These are phyloP conservation scores for Misopates orontium DNA, from an alignment of 257 asterid species.

Conservation along the genomic window DNA sequence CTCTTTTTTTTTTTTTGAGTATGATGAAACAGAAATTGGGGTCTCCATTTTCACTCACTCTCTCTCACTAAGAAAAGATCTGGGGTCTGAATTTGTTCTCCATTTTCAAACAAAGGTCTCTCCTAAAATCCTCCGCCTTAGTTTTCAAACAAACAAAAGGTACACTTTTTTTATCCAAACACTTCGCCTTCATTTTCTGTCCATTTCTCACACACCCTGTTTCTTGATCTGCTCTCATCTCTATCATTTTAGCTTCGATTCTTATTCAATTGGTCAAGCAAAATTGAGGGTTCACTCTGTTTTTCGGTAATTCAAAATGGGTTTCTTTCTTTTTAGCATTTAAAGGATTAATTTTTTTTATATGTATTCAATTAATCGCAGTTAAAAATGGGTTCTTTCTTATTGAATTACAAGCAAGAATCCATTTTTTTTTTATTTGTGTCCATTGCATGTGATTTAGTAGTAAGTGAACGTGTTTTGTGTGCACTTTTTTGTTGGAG, in stretches of 20 bases:
- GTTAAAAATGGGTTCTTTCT: no score
- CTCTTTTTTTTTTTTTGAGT: no score
- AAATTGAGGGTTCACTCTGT: slow-evolving; percentile 30
- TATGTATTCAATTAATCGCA: no score
- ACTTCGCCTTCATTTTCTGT: neutral
- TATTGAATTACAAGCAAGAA: no score
- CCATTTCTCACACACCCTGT: neutral
- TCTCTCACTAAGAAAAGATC: slow-evolving; percentile 16
- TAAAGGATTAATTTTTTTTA: no score
- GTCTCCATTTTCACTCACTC: neutral
- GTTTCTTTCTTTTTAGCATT: neutral
- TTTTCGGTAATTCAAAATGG: neutral
- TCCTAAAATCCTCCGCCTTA: slow-evolving; percentile 31
- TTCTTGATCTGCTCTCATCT: slow-evolving; percentile 33
- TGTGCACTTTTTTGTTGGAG: no score
- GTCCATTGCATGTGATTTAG: slow-evolving; percentile 6
- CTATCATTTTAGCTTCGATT: slow-evolving; percentile 8
- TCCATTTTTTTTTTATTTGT: slow-evolving; percentile 3
- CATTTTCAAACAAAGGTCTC: slow-evolving; percentile 31
- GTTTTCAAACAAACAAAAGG: slow-evolving; percentile 21
- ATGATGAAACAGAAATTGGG: no score
- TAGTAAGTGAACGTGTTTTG: neutral
- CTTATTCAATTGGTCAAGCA: slow-evolving; percentile 8
- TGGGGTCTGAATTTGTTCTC: no score
- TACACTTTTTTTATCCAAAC: neutral